A percentile compares a stretch with the other conserved stretches of the same genome.
phyloP scores from a whole-genome alignment of 1,284 basidiomycete genomes.

The Filobasidium uniguttulatum region DNA sequence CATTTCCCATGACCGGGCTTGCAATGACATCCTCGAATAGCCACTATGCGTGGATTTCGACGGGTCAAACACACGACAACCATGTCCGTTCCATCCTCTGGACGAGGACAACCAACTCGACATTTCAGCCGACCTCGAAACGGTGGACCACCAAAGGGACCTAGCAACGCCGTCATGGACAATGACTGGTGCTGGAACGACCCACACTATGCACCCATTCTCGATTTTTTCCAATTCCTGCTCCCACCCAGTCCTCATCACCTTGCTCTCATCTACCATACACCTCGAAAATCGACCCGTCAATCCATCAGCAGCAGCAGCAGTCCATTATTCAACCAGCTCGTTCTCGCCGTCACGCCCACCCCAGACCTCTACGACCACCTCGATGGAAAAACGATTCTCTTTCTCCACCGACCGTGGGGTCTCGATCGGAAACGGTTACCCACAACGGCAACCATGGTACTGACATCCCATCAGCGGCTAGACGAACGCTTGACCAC shows the following conservation, averaged over 20 bases:
- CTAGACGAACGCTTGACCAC: slow-evolving; percentile 10
- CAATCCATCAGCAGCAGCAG: no score
- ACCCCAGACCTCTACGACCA: slow-evolving; percentile 2
- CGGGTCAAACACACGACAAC: no score
- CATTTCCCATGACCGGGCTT: no score
- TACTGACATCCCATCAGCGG: slow-evolving; percentile 8
- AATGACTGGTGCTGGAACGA: no score
- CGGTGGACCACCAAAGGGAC: no score
- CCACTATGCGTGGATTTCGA: no score
- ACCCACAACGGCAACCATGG: neutral
- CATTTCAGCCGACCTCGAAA: no score
- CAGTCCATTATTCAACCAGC: neutral
- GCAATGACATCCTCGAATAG: no score
- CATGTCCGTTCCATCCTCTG: no score
- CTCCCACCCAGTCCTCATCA: slow-evolving; percentile 5
- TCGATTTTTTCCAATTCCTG: neutral
- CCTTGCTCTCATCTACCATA: slow-evolving; percentile 9
- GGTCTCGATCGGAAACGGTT: neutral
- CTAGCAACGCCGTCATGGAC: no score
- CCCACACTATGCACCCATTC: no score
- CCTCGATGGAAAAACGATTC: neutral
- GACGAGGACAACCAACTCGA: no score
- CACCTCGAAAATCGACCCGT: neutral
- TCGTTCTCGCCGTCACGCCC: slow-evolving; percentile 8
- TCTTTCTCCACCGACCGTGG: slow-evolving; percentile 13